Conservation (phyloP, 2,329 filamentous ascomycete genomes). For the Aspergillus transmontanensis region DNA sequence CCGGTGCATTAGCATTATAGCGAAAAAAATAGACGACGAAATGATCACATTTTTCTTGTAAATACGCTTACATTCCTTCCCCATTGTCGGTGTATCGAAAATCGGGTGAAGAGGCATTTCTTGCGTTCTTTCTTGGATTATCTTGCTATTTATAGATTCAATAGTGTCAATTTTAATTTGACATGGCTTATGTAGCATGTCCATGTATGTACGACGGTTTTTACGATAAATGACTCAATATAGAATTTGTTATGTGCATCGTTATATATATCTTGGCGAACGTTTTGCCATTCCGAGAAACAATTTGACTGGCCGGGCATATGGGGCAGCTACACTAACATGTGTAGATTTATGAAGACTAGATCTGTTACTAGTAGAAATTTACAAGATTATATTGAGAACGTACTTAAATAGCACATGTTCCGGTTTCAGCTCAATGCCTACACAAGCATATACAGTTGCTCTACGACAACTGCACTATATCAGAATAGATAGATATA, state of each 20-base stretch:
- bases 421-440: neutral
- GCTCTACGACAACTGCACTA: too few relatives aligned
- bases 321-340: neutral
- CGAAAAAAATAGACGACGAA: conserved; percentile 25
- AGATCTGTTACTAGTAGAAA: neutral
- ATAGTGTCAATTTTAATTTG: neutral
- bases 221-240: neutral
- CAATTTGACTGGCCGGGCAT: neutral
- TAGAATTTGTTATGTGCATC: neutral
- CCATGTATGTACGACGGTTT: neutral
- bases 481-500: neutral
- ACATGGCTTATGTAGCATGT: neutral
- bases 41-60: conserved; percentile 24
- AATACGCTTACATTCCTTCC: neutral
- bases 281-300: neutral
- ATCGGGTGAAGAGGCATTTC: neutral
- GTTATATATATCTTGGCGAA: neutral
- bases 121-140: neutral
- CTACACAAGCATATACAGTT: neutral
- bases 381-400: neutral
- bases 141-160: neutral
- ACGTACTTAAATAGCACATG: neutral
- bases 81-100: neutral
- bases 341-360: neutral
- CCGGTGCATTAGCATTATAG: conserved; percentile 13